Evolutionary conservation across 164 flowering plant genomes (phyloP).

Genomic region (Magnolia sinica): DNA sequence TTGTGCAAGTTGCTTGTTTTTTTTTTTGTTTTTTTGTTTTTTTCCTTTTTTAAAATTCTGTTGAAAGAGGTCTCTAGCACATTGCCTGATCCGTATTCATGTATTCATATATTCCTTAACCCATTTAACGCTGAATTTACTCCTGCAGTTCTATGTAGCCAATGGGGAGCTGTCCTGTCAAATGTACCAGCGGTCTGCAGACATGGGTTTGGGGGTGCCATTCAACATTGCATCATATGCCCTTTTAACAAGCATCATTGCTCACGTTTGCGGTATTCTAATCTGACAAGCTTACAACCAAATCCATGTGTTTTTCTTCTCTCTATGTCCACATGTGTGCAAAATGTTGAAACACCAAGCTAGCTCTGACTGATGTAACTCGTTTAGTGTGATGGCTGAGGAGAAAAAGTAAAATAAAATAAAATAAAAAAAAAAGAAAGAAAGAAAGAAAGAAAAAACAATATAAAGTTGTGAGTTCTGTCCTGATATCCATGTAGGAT

Average conservation of each 20-base stretch:
- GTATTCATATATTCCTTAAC: neutral
- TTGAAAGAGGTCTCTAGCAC: neutral
- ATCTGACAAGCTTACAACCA: neutral
- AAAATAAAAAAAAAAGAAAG: neutral
- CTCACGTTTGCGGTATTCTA: constrained; percentile 90
- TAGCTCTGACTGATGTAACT: neutral
- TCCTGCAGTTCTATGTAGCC: constrained; percentile 82
- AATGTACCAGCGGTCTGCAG: constrained; percentile 98
- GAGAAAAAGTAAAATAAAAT: neutral
- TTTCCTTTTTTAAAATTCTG: too few species aligned
- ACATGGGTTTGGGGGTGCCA: constrained; percentile 98
- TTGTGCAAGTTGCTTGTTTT: too few species aligned
- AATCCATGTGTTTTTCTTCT: neutral
- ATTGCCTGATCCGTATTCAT: neutral
- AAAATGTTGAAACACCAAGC: neutral
- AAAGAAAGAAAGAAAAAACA: too few species aligned
- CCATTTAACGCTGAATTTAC: neutral
- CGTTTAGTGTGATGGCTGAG: neutral
- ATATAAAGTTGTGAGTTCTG: too few species aligned
- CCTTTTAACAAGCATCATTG: constrained; percentile 86
- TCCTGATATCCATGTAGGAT: too few species aligned
- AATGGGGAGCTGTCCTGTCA: constrained; percentile 94
- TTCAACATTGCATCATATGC: constrained; percentile 96
- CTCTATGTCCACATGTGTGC: neutral
- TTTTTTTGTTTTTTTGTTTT: too few species aligned